Evolutionary conservation across 2,329 filamentous ascomycete genomes (phyloP).

Genomic region (Huntiella bhutanensis): DNA sequence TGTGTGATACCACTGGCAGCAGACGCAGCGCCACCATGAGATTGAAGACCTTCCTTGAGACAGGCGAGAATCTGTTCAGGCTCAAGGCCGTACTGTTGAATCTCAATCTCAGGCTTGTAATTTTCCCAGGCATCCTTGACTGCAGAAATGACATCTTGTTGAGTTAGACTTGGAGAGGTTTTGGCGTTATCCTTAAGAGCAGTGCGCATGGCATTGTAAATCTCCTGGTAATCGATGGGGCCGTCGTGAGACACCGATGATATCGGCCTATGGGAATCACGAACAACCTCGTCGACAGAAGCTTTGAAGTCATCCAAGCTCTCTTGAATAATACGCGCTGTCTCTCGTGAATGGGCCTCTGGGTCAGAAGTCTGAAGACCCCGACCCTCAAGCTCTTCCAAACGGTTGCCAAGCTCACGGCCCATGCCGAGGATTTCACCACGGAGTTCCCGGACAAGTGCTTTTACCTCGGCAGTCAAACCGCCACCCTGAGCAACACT

Average conservation of each 20-base stretch:
- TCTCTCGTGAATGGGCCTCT: slow-evolving; percentile 14
- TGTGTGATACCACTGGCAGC: slow-evolving; percentile 40
- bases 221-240: slow-evolving; percentile 57
- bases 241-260: slow-evolving; percentile 42
- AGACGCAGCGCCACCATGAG: slow-evolving; percentile 40
- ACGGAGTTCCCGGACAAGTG: slow-evolving; percentile 70
- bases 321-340: slow-evolving; percentile 60
- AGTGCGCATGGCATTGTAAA: slow-evolving; percentile 67
- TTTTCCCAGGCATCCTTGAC: slow-evolving; percentile 84
- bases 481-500: slow-evolving; percentile 77
- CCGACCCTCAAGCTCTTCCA: slow-evolving; percentile 44
- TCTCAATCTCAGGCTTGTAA: slow-evolving; percentile 82
- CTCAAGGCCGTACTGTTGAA: slow-evolving; percentile 78
- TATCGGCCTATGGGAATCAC: slow-evolving; percentile 54
- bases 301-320: slow-evolving; percentile 66
- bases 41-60: slow-evolving; percentile 65
- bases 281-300: slow-evolving; percentile 63
- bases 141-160: slow-evolving; percentile 71
- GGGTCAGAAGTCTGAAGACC: slow-evolving; percentile 1
- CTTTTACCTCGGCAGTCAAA: slow-evolving; percentile 80
- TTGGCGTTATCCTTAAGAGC: slow-evolving; percentile 43
- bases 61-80: slow-evolving; percentile 78
- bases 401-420: slow-evolving; percentile 65
- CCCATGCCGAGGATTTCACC: slow-evolving; percentile 93
- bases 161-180: slow-evolving; percentile 35